Percentiles rank a stretch among this genome's conserved stretches.
Evolutionary conservation across 805 yeast species (phyloP).

Genomic region (Ogataea chonburiensis): DNA sequence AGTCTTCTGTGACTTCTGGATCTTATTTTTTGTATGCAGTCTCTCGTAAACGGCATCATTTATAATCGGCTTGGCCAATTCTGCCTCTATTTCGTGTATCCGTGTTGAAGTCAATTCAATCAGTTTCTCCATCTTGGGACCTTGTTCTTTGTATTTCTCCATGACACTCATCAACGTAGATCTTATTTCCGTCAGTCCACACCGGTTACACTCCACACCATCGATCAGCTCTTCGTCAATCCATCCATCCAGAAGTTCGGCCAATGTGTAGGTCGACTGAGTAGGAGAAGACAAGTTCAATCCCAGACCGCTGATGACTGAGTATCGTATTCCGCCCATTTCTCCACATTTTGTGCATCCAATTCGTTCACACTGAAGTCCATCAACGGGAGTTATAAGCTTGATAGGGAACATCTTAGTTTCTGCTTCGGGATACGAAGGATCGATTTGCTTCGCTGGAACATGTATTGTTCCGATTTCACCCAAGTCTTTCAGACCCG

Average conservation of each 20-base stretch:
- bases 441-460: slow-evolving; percentile 77
- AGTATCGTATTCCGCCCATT: slow-evolving; percentile 85
- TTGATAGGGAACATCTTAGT: slow-evolving; percentile 51
- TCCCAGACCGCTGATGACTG: slow-evolving; percentile 72
- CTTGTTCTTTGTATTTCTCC: slow-evolving; percentile 22
- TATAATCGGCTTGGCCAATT: slow-evolving; percentile 64
- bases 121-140: slow-evolving; percentile 20
- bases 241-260: slow-evolving; percentile 63
- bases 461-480: slow-evolving; percentile 63
- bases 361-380: slow-evolving; percentile 81
- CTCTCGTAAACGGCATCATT: slow-evolving; percentile 76
- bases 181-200: slow-evolving; percentile 67
- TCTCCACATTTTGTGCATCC: slow-evolving; percentile 93
- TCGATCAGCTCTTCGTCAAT: slow-evolving; percentile 80
- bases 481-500: slow-evolving; percentile 49
- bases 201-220: slow-evolving; percentile 92
- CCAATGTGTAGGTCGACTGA: slow-evolving; percentile 43
- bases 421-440: slow-evolving; percentile 49
- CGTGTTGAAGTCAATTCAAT: slow-evolving; percentile 42
- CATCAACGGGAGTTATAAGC: slow-evolving; percentile 87
- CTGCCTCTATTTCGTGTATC: slow-evolving; percentile 47
- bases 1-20: slow-evolving; percentile 73
- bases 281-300: slow-evolving; percentile 59
- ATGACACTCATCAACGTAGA: slow-evolving; percentile 47
- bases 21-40: slow-evolving; percentile 71